Conservation (phyloP, 371 early-diverging fungal species). For the Nematocida minor region DNA sequence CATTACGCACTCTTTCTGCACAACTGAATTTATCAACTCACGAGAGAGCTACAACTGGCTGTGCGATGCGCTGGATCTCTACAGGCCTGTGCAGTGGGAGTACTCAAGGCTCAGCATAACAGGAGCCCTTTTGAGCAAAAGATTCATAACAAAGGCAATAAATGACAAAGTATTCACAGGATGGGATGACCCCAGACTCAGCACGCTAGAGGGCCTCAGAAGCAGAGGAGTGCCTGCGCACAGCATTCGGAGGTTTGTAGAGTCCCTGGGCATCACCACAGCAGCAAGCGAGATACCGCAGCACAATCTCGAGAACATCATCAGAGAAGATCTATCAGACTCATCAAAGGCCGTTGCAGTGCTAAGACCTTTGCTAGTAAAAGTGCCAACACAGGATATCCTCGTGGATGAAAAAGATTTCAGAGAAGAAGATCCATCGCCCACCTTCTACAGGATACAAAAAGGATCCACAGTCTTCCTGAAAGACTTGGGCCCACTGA, state of each 20-base stretch:
- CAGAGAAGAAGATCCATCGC: neutral
- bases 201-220: constrained; percentile 86
- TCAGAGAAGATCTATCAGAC: constrained; percentile 69
- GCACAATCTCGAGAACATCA: constrained; percentile 82
- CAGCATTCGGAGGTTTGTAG: constrained; percentile 94
- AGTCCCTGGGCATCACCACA: constrained; percentile 83
- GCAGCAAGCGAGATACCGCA: constrained; percentile 77
- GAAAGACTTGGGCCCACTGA: constrained; percentile 24
- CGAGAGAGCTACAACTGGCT: constrained; percentile 97
- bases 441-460: constrained; percentile 28
- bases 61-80: constrained; percentile 87
- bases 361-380: neutral
- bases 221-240: constrained; percentile 92
- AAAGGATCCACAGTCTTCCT: constrained; percentile 9
- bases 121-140: constrained; percentile 89
- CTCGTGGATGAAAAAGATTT: constrained; percentile 31
- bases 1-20: constrained; percentile 97
- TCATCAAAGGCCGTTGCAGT: constrained; percentile 31
- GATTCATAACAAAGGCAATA: constrained; percentile 85
- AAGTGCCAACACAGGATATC: neutral
- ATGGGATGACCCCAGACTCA: constrained; percentile 96
- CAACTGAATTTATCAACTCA: constrained; percentile 85
- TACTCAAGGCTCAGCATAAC: constrained; percentile 89
- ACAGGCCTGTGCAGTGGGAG: constrained; percentile 99
- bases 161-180: constrained; percentile 72